Percentiles rank a stretch among this genome's conserved stretches.
phyloP scores from a whole-genome alignment of 1,139 yeast genomes.

The Hyphopichia wangnamkhiaoensis region DNA sequence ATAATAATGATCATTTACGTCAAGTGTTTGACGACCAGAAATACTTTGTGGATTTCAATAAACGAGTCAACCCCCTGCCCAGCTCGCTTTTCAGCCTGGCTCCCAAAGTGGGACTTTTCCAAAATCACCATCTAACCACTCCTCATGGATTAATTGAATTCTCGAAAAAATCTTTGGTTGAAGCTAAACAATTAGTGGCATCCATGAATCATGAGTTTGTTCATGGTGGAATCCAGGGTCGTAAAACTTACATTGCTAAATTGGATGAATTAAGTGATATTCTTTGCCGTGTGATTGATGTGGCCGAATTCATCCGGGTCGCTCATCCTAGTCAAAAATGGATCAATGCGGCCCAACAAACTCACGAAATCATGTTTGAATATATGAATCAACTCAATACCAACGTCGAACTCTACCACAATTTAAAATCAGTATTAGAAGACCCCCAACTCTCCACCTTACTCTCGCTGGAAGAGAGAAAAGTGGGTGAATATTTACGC shows the following conservation, averaged over 20 bases:
- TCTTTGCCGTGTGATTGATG: constrained; percentile 88
- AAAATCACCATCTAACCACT: constrained; percentile 64
- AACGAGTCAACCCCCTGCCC: constrained; percentile 3
- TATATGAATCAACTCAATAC: constrained; percentile 94
- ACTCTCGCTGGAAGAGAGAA: constrained; percentile 69
- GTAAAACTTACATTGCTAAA: constrained; percentile 56
- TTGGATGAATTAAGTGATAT: constrained; percentile 87
- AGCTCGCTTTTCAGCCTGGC: constrained; percentile 4
- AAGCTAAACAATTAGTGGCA: constrained; percentile 63
- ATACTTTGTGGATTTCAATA: constrained; percentile 39
- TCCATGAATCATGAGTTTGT: constrained; percentile 50
- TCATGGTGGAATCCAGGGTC: constrained; percentile 41
- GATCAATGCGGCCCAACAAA: constrained; percentile 79
- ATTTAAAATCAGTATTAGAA: constrained; percentile 56
- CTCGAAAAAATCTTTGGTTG: constrained; percentile 58
- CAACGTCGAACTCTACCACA: constrained; percentile 67
- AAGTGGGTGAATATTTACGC: constrained; percentile 77
- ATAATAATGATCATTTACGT: neutral
- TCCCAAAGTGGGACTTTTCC: constrained; percentile 64
- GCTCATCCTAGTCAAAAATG: constrained; percentile 77
- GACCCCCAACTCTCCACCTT: constrained; percentile 35
- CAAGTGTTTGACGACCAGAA: constrained; percentile 48
- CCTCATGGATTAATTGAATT: constrained; percentile 74
- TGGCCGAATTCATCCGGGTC: constrained; percentile 89
- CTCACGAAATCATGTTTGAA: constrained; percentile 88